phyloP scores from a whole-genome alignment of 2,329 filamentous ascomycete genomes.

The Talaromyces atroroseus region DNA sequence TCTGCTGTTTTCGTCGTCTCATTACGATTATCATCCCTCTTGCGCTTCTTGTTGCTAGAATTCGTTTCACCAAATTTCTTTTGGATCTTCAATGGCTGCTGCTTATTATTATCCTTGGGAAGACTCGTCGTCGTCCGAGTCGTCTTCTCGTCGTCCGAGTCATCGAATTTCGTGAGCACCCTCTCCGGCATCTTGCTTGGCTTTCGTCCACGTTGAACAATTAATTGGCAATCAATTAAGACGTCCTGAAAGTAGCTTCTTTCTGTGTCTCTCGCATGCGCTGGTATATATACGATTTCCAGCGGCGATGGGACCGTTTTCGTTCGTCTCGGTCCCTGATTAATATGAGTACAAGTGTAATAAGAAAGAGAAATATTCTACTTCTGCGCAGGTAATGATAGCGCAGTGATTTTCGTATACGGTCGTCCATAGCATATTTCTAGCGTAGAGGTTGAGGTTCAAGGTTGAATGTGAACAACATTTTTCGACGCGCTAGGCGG shows the following conservation, averaged over 20 bases:
- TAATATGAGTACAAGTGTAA: not conserved
- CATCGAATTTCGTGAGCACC: constrained; percentile 35
- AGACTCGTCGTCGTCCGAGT: not conserved
- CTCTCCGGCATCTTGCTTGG: constrained; percentile 37
- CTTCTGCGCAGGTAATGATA: not conserved
- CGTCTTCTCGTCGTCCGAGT: constrained; percentile 24
- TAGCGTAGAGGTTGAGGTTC: not conserved
- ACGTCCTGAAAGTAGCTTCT: not conserved
- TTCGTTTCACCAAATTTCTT: not conserved
- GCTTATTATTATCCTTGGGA: not conserved
- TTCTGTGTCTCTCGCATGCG: not conserved
- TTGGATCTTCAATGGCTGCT: constrained; percentile 17
- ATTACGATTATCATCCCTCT: constrained; percentile 23
- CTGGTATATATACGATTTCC: not conserved
- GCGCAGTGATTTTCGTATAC: not conserved
- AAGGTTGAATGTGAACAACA: not conserved
- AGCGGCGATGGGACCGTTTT: not conserved
- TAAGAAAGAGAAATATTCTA: not conserved
- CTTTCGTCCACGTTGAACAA: not conserved
- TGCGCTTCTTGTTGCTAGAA: constrained; percentile 27
- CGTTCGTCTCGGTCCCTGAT: not conserved
- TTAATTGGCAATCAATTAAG: not conserved
- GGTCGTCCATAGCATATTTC: not conserved
- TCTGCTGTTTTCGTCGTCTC: not conserved
- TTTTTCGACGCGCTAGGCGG: not conserved